Conservation (phyloP, 305 asterid genomes). For the Fraxinus greggii region DNA sequence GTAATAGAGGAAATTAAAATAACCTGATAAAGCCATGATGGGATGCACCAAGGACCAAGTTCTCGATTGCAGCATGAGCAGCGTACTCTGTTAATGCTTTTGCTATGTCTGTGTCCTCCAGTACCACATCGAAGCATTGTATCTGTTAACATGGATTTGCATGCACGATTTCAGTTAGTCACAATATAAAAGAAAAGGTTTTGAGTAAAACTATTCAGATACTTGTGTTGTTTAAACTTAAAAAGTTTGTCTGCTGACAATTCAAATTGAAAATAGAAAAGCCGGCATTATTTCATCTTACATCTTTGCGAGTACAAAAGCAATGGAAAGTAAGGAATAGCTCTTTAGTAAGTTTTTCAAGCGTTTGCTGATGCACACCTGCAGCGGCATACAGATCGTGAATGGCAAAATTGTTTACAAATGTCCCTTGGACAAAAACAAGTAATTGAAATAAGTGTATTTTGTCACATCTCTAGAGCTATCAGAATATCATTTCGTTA, state of each 20-base stretch:
- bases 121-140: slow-evolving; percentile 57
- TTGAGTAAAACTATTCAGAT: not conserved
- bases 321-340: slow-evolving; percentile 75
- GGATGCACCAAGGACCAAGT: slow-evolving; percentile 78
- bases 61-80: slow-evolving; percentile 65
- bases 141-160: slow-evolving; percentile 36
- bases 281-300: slow-evolving; percentile 24
- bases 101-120: slow-evolving; percentile 60
- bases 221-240: not conserved
- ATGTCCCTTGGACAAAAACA: slow-evolving; percentile 23
- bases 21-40: slow-evolving; percentile 79
- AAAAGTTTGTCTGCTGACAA: not conserved
- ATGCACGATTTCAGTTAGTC: not conserved
- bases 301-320: slow-evolving; percentile 82
- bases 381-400: slow-evolving; percentile 35
- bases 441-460: not conserved
- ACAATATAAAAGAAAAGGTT: not conserved
- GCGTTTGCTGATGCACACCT: slow-evolving; percentile 27
- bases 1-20: not conserved
- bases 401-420: slow-evolving; percentile 28
- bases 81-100: slow-evolving; percentile 71
- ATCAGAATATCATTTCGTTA: not conserved
- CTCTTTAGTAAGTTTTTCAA: slow-evolving; percentile 50
- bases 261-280: not conserved
- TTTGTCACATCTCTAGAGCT: not conserved